Base-by-base conservation (phyloP, 108 stramenopile species). In the Aurantiochytrium sp. region DNA sequence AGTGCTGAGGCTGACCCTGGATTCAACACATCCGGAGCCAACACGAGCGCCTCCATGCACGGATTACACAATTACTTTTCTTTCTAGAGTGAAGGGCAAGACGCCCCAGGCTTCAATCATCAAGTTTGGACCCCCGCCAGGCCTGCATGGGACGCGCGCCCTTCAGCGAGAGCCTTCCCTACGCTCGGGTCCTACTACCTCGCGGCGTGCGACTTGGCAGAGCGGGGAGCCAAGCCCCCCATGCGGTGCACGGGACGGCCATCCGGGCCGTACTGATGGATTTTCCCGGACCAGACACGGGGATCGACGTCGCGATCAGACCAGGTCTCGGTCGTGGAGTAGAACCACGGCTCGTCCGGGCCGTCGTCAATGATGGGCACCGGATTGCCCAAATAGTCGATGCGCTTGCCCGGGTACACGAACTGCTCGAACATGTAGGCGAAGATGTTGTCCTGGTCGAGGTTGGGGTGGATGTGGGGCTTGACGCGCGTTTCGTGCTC, bases 361-460 rank as follows among this genome's bases (percentile, higher is more conserved):
- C 73, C 73, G 2, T 81, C 73, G 24, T 81, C 73, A n/a, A 81
- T 48, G 73, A 81, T 81, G 1, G 73, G 73, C 73, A 81, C 73
- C 12, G 39, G 39, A 12, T 81, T 81, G 21, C 73, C 73, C 39
- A 81, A 48, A 81, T 81, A 81, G 39, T 81, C 73, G 24, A 81
- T 22, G 45, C 73, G 73, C 42, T 48, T 81, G 39, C 73, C 73
- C 8, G 73, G 73, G 45, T 48, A 81, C 0, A 81, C 24, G 3
- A 81, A 81, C 73, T 81, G 73, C 42, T 48, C 42, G 30, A 81
- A 81, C 42, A 81, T 81, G 45, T 22, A 81, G 30, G 42, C 73
- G 27, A 41, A 81, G 39, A 81, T 81, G 73, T 48, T 81, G 27
- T 41, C 42, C 45, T 81, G 73, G 45, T 81, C 73, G 8, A 81